These are phyloP conservation scores for Neocatenulostroma microsporum DNA, from an alignment of 2,329 filamentous ascomycete genomes.

Conservation along the genomic window DNA sequence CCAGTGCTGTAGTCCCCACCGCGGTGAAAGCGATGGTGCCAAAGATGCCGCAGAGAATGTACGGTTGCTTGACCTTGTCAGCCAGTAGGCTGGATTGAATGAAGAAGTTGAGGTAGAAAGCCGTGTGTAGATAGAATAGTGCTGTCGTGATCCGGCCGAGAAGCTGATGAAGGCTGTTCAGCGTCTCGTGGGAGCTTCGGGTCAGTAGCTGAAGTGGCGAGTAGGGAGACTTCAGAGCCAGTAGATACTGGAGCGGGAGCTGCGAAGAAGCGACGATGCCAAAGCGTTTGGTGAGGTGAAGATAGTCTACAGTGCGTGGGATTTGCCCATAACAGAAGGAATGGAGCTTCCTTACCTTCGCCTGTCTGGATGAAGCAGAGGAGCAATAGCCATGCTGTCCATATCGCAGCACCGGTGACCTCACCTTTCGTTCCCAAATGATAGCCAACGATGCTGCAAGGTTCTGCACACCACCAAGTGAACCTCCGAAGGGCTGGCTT, in stretches of 20 bases:
- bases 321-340: background rate
- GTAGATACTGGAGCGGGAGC: conserved; percentile 52
- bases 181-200: conserved; percentile 45
- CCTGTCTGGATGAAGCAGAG: conserved; percentile 46
- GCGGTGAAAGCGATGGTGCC: conserved; percentile 39
- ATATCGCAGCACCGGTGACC: conserved; percentile 40
- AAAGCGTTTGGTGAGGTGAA: conserved; percentile 56
- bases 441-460: conserved; percentile 27
- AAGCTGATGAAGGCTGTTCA: conserved; percentile 51
- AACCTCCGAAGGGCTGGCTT: conserved; percentile 19
- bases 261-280: conserved; percentile 54
- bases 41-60: conserved; percentile 50
- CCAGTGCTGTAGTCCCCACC: conserved; percentile 44
- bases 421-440: conserved; percentile 41
- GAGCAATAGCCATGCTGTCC: conserved; percentile 47
- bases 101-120: conserved; percentile 53
- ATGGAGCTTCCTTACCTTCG: conserved; percentile 40
- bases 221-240: conserved; percentile 46
- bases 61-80: conserved; percentile 49
- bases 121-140: conserved; percentile 46
- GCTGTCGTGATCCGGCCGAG: conserved; percentile 48
- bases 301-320: conserved; percentile 54
- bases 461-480: conserved; percentile 29
- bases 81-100: conserved; percentile 42
- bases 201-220: conserved; percentile 47